Evolutionary conservation across 176 grass and related monocot species (phyloP).

Genomic region (Cymbopogon citratus): DNA sequence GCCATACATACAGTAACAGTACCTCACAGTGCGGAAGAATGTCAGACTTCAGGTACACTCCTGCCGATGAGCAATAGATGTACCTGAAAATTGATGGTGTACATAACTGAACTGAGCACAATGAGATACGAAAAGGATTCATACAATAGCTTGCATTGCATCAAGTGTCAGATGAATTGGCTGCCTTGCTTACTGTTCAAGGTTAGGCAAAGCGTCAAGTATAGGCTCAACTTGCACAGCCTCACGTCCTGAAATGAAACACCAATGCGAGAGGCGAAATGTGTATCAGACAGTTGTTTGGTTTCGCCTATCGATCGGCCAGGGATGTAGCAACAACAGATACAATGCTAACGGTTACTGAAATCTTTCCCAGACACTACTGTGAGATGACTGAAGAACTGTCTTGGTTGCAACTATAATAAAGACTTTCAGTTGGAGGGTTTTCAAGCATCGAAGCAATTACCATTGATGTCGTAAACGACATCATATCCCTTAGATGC

Average conservation of each 20-base stretch:
- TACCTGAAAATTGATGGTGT: slow-evolving; percentile 43
- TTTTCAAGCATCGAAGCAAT: background rate
- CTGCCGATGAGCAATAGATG: slow-evolving; percentile 94
- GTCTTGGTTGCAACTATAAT: background rate
- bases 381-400: background rate
- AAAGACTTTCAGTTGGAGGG: no score
- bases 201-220: slow-evolving; percentile 75
- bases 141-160: background rate
- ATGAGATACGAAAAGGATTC: background rate
- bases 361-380: no score
- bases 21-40: slow-evolving; percentile 86
- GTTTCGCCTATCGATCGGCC: background rate
- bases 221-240: slow-evolving; percentile 72
- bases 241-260: slow-evolving; percentile 61
- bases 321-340: background rate
- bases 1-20: background rate
- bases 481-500: slow-evolving; percentile 75
- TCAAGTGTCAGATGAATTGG: background rate
- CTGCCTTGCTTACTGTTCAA: slow-evolving; percentile 77
- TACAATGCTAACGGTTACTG: no score
- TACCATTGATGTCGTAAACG: slow-evolving; percentile 95
- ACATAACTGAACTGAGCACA: background rate
- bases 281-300: background rate
- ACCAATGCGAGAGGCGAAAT: background rate
- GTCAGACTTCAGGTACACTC: slow-evolving; percentile 92